These are phyloP conservation scores for Adiantum capillusveneris DNA, from an alignment of 75 land plant species.

Conservation along the genomic window DNA sequence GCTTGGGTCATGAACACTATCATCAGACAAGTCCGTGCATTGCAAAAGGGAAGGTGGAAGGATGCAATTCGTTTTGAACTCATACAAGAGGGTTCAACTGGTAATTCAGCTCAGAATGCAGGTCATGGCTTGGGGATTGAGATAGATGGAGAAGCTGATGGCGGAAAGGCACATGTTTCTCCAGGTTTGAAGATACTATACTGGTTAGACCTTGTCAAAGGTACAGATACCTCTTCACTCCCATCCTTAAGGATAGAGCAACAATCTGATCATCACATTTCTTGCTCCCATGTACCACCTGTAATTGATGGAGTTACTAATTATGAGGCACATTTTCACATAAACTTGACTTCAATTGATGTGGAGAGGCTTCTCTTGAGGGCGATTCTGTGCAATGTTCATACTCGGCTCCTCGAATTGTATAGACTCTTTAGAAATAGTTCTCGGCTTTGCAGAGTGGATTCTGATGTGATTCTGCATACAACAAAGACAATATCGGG, in stretches of 20 bases:
- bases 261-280: constrained; percentile 66
- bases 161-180: constrained; percentile 34
- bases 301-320: constrained; percentile 67
- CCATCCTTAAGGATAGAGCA: constrained; percentile 86
- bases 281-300: constrained; percentile 65
- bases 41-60: constrained; percentile 86
- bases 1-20: constrained; percentile 95
- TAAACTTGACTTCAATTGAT: constrained; percentile 86
- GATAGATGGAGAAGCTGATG: constrained; percentile 70
- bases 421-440: constrained; percentile 56
- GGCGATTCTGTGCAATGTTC: constrained; percentile 72
- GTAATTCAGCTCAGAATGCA: constrained; percentile 36
- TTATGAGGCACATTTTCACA: constrained; percentile 72
- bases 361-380: constrained; percentile 73
- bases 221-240: constrained; percentile 29
- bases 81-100: constrained; percentile 49
- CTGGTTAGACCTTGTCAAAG: constrained; percentile 73
- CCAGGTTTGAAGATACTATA: constrained; percentile 84
- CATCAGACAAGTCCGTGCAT: constrained; percentile 65
- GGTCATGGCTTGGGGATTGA: constrained; percentile 16
- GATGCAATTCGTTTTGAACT: constrained; percentile 93
- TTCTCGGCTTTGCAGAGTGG: constrained; percentile 41
- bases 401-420: constrained; percentile 86
- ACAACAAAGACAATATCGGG: neutral
- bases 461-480: constrained; percentile 56